Evolutionary conservation across 805 yeast genomes (phyloP).

Genomic region (Maudiozyma saulgeensis): DNA sequence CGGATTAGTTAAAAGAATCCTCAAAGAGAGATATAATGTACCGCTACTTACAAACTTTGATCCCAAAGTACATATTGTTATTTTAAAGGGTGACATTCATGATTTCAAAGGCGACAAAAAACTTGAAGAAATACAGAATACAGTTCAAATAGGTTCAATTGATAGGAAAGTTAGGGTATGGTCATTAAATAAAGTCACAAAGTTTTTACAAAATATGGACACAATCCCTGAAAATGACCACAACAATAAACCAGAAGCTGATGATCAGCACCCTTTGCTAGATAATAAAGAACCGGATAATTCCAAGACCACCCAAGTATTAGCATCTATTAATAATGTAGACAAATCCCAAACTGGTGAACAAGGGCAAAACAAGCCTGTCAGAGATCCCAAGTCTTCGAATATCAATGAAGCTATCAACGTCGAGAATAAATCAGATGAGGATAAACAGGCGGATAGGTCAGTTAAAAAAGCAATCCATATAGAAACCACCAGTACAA

Average conservation of each 20-base stretch:
- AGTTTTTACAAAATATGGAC: slow-evolving; percentile 13
- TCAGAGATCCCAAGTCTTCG: too few species aligned
- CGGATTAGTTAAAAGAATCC: slow-evolving; percentile 4
- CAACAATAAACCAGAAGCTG: background rate
- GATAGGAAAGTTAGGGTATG: slow-evolving; percentile 12
- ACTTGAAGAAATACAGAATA: background rate
- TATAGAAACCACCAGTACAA: too few species aligned
- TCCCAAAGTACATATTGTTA: slow-evolving; percentile 3
- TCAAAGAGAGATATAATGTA: slow-evolving; percentile 5
- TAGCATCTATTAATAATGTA: too few species aligned
- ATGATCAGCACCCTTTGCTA: too few species aligned
- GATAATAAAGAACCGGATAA: too few species aligned
- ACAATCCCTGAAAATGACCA: background rate
- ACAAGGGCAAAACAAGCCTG: too few species aligned
- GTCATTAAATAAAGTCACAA: slow-evolving; percentile 10
- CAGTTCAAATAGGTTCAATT: background rate
- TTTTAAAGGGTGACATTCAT: slow-evolving; percentile 3
- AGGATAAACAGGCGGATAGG: too few species aligned
- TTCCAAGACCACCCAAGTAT: too few species aligned
- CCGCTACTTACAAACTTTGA: slow-evolving; percentile 3
- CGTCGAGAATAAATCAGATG: too few species aligned
- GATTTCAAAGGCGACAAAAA: slow-evolving; percentile 1
- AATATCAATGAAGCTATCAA: too few species aligned
- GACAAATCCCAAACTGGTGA: too few species aligned
- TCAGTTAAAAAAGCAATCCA: too few species aligned